These are phyloP conservation scores for Nigrospora osmanthi DNA, from an alignment of 2,329 filamentous ascomycete genomes.

Conservation along the genomic window DNA sequence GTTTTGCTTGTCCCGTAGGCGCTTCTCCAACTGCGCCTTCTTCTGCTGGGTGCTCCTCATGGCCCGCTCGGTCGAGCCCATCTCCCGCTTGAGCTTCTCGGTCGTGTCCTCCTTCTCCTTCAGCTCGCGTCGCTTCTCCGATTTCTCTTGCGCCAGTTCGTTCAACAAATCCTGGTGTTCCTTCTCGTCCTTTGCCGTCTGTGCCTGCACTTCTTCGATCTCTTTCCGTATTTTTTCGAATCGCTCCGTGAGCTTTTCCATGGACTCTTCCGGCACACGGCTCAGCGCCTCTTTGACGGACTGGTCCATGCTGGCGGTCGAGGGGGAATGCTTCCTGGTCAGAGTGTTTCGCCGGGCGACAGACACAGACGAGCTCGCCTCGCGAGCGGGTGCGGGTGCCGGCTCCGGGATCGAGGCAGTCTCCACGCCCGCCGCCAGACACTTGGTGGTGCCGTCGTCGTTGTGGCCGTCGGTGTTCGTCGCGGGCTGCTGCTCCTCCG, in stretches of 20 bases:
- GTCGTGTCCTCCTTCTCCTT: conserved; percentile 91
- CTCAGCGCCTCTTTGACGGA: conserved; percentile 33
- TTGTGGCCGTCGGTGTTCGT: conserved; percentile 35
- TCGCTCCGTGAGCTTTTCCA: conserved; percentile 73
- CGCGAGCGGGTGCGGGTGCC: conserved; percentile 54
- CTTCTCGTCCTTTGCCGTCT: conserved; percentile 64
- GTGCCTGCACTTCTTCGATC: conserved; percentile 67
- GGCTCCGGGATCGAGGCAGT: conserved; percentile 54
- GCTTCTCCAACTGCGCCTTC: conserved; percentile 68
- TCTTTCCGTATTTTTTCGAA: conserved; percentile 77
- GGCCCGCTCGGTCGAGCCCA: conserved; percentile 70
- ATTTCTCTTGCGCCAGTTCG: conserved; percentile 68
- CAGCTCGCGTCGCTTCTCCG: conserved; percentile 66
- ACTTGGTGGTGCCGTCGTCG: conserved; percentile 39
- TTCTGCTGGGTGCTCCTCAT: conserved; percentile 77
- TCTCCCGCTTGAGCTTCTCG: conserved; percentile 72
- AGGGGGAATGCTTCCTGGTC: conserved; percentile 71
- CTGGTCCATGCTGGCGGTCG: conserved; percentile 50
- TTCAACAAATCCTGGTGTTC: conserved; percentile 60
- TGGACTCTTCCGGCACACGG: conserved; percentile 54
- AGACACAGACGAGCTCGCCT: conserved; percentile 40
- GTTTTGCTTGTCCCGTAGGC: conserved; percentile 58
- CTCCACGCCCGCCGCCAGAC: conserved; percentile 50
- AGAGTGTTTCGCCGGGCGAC: conserved; percentile 55
- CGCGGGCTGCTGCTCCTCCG: conserved; percentile 38